A percentile compares a stretch with the other conserved stretches of the same genome.
phyloP scores from a whole-genome alignment of 1,284 basidiomycete species.

The Fistulinella cinereoalba region DNA sequence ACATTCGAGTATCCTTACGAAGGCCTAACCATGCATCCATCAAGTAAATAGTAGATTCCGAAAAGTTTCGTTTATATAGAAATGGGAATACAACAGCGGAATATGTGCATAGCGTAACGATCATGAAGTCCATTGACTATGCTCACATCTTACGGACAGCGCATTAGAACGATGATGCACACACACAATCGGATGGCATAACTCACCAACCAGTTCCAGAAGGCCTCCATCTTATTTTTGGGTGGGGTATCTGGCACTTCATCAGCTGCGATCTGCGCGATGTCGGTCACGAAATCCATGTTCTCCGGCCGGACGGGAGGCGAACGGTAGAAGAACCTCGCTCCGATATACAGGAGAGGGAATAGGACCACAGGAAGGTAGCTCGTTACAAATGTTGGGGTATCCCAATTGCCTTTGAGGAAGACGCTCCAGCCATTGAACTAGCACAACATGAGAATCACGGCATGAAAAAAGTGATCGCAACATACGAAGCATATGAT shows the following conservation, averaged over 20 bases:
- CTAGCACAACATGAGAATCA: conserved; percentile 34
- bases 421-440: conserved; percentile 78
- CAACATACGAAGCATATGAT: conserved; percentile 67
- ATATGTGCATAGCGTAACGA: background rate
- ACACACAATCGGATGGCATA: conserved; percentile 7
- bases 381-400: conserved; percentile 68
- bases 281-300: conserved; percentile 77
- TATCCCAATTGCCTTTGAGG: conserved; percentile 60
- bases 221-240: conserved; percentile 59
- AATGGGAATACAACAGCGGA: conserved; percentile 6
- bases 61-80: conserved; percentile 4
- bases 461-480: no score
- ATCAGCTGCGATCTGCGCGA: conserved; percentile 72
- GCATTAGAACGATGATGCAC: conserved; percentile 1
- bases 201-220: conserved; percentile 73
- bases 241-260: conserved; percentile 73
- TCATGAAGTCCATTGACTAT: background rate
- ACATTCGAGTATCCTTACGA: conserved; percentile 1
- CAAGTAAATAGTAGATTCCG: background rate
- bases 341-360: conserved; percentile 67
- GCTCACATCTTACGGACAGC: conserved; percentile 24
- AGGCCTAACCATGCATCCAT: background rate
- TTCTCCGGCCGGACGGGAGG: conserved; percentile 50
- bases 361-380: conserved; percentile 79
- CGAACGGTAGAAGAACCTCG: conserved; percentile 51